Conservation (phyloP, 306 rosid species). For the Corylus avellana region DNA sequence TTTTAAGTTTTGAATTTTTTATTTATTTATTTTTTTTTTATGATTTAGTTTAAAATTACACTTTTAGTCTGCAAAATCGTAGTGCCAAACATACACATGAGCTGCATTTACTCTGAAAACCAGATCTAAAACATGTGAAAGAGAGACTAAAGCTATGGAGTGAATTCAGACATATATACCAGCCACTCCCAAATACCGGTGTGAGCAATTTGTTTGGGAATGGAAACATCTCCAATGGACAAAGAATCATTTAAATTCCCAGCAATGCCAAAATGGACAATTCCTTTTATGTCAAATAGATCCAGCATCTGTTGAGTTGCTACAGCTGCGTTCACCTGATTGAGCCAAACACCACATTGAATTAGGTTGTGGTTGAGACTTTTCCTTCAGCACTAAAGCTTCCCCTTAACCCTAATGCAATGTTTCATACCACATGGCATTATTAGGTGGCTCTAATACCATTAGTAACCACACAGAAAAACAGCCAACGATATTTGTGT, state of each 20-base stretch:
- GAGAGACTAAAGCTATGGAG: background rate
- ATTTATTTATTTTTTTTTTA: too few species aligned
- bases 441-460: too few species aligned
- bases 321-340: conserved; percentile 50
- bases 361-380: background rate
- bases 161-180: conserved; percentile 26
- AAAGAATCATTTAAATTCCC: conserved; percentile 50
- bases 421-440: too few species aligned
- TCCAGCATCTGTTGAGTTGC: conserved; percentile 57
- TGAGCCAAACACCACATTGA: background rate
- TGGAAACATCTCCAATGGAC: conserved; percentile 52
- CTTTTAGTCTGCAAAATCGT: too few species aligned
- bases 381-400: background rate
- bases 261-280: conserved; percentile 53
- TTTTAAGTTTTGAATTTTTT: too few species aligned
- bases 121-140: background rate
- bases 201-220: conserved; percentile 41
- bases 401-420: too few species aligned
- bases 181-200: conserved; percentile 54
- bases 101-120: background rate
- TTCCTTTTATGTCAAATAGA: conserved; percentile 42
- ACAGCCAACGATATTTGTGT: too few species aligned
- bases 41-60: too few species aligned
- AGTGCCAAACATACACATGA: background rate
- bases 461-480: too few species aligned